A percentile compares a stretch with the other conserved stretches of the same genome.
phyloP scores from a whole-genome alignment of 805 yeast species.

The Candida suzukii region DNA sequence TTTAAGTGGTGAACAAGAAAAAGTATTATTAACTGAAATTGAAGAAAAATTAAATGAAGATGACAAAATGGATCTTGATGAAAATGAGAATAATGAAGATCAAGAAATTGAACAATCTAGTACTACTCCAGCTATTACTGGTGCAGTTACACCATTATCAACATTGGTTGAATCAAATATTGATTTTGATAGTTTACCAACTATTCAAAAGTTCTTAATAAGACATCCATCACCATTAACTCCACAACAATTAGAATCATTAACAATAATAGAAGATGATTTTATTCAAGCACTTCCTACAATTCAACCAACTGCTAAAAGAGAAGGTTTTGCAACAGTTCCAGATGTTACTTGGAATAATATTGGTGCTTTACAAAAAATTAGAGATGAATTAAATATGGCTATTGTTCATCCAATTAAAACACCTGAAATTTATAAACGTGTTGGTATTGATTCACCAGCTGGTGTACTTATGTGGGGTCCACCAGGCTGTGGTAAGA shows the following conservation, averaged over 20 bases:
- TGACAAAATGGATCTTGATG: conserved; percentile 19
- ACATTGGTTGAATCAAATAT: conserved; percentile 2
- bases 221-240: conserved; percentile 78
- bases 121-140: background rate
- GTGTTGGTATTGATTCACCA: conserved; percentile 93
- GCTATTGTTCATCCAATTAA: conserved; percentile 96
- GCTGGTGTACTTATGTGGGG: conserved; percentile 98
- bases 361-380: conserved; percentile 80
- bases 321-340: conserved; percentile 98
- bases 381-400: conserved; percentile 89
- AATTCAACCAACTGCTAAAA: conserved; percentile 93
- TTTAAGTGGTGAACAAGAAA: conserved; percentile 36
- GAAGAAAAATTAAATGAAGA: conserved; percentile 7
- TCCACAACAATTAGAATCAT: conserved; percentile 63
- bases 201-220: conserved; percentile 64
- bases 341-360: conserved; percentile 96
- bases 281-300: conserved; percentile 82
- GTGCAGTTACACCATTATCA: background rate
- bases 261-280: conserved; percentile 73
- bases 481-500: conserved; percentile 99
- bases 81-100: background rate
- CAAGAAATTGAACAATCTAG: background rate
- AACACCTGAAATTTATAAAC: conserved; percentile 80
- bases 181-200: conserved; percentile 29
- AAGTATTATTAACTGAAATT: conserved; percentile 6